A percentile compares a stretch with the other conserved stretches of the same genome.
Conservation (phyloP, 257 asterid genomes). For the Plectranthus barbatus region DNA sequence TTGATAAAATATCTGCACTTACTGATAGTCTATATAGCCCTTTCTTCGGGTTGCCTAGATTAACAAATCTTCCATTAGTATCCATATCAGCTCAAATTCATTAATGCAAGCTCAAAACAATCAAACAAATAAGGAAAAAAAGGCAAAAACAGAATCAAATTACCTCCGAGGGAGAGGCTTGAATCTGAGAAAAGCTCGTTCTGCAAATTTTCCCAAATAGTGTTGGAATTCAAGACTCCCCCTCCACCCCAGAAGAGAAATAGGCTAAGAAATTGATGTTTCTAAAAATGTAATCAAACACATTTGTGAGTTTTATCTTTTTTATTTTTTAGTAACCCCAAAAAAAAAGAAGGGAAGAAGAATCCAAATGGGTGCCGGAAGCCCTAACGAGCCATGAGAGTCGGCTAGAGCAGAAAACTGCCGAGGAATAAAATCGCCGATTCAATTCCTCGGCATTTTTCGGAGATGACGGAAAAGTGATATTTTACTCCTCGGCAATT, state of each 20-base stretch:
- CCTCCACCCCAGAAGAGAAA: not conserved
- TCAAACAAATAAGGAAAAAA: not conserved
- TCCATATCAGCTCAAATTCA: too few species aligned
- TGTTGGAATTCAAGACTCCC: conserved; percentile 15
- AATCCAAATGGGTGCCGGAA: conserved; percentile 30
- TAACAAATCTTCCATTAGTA: not conserved
- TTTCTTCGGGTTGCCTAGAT: conserved; percentile 16
- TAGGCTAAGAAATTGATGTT: not conserved
- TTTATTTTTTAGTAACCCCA: not conserved
- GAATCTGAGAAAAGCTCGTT: not conserved
- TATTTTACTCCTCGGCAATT: conserved; percentile 14
- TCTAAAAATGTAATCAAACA: not conserved
- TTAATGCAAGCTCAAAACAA: not conserved
- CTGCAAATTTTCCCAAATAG: not conserved
- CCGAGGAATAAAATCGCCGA: conserved; percentile 19
- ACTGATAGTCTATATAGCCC: conserved; percentile 5
- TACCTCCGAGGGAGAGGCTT: conserved; percentile 19
- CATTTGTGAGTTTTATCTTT: not conserved
- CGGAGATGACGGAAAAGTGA: not conserved
- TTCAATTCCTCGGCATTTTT: conserved; percentile 8
- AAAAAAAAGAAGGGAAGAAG: conserved; percentile 41
- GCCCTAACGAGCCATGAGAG: conserved; percentile 14
- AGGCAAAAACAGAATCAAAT: not conserved
- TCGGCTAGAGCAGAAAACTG: conserved; percentile 26
- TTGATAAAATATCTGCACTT: conserved; percentile 10